A percentile compares a stretch with the other conserved stretches of the same genome.
Conservation (phyloP, 208 protist species). For the Spongospora subterranea region DNA sequence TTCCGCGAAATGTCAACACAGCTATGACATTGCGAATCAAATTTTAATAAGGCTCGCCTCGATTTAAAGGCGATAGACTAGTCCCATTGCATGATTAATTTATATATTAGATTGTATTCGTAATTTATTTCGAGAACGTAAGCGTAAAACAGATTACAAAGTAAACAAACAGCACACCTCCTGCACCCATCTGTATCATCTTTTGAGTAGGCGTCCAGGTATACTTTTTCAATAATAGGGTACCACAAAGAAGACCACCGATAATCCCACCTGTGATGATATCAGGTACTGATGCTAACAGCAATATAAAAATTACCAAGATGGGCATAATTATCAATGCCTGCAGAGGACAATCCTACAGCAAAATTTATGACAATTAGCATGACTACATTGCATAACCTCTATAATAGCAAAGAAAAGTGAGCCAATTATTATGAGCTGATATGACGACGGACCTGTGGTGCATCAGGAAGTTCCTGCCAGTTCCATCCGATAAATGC, state of each 20-base stretch:
- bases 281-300: neutral
- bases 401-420: neutral
- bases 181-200: neutral
- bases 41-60: too few species aligned
- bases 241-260: neutral
- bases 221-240: neutral
- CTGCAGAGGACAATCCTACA: neutral
- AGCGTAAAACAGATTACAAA: neutral
- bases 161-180: neutral
- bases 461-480: conserved; percentile 23
- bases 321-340: conserved; percentile 46
- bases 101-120: too few species aligned
- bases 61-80: too few species aligned
- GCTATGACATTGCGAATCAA: too few species aligned
- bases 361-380: neutral
- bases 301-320: neutral
- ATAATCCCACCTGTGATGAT: neutral
- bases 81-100: too few species aligned
- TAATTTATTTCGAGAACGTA: neutral
- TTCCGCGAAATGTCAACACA: too few species aligned
- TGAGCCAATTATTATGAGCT: neutral
- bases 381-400: conserved; percentile 39
- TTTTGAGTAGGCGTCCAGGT: neutral
- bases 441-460: conserved; percentile 3
- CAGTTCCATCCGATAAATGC: conserved; percentile 22